These are phyloP conservation scores for Lyophyllum shimeji DNA, from an alignment of 768 basidiomycete genomes.

Conservation along the genomic window DNA sequence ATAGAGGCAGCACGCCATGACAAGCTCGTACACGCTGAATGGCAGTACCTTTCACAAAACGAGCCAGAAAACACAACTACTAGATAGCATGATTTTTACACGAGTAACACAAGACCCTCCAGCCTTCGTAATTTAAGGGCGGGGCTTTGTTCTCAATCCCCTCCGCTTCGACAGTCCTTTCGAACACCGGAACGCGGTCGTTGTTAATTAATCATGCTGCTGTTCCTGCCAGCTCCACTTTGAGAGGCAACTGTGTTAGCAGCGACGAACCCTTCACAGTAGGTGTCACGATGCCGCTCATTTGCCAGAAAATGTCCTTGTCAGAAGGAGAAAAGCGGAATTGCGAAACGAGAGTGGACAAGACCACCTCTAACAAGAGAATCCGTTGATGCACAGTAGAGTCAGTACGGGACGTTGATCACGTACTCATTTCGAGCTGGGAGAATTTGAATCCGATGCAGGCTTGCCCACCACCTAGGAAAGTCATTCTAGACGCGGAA, in stretches of 20 bases:
- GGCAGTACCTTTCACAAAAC: no score
- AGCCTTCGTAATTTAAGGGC: no score
- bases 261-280: neutral
- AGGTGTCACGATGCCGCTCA: neutral
- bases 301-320: slow-evolving; percentile 4
- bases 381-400: neutral
- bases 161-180: no score
- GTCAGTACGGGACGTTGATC: neutral
- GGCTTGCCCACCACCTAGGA: slow-evolving; percentile 30
- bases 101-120: no score
- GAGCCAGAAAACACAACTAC: no score
- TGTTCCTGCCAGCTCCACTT: neutral
- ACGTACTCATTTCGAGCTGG: neutral
- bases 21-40: no score
- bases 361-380: neutral
- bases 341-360: slow-evolving; percentile 20
- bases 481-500: slow-evolving; percentile 30
- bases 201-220: no score
- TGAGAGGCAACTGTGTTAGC: slow-evolving; percentile 2
- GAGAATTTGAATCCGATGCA: slow-evolving; percentile 23
- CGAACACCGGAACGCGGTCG: no score
- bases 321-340: slow-evolving; percentile 22
- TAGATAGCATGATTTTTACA: no score
- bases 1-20: no score
- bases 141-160: no score